phyloP scores from a whole-genome alignment of 805 yeast species.

The Saturnispora silvae region DNA sequence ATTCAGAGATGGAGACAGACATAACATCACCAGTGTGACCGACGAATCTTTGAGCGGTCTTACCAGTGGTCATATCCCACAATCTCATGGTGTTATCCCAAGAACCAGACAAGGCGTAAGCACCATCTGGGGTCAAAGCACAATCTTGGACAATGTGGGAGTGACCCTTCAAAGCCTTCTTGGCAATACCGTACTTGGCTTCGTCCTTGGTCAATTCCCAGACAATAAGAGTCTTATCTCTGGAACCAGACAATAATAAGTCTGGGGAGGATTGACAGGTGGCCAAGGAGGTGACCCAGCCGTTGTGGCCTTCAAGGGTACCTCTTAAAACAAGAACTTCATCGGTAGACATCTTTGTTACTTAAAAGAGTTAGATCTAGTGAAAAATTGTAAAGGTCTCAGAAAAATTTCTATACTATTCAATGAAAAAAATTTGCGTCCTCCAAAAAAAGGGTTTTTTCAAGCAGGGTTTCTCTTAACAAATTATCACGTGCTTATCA shows the following conservation, averaged over 20 bases:
- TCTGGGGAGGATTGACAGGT: conserved; percentile 98
- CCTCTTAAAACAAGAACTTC: conserved; percentile 99
- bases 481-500: no score
- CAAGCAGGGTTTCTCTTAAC: no score
- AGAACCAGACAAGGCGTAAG: conserved; percentile 95
- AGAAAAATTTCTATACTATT: no score
- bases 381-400: no score
- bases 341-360: no score
- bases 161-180: conserved; percentile 96
- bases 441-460: no score
- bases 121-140: conserved; percentile 95
- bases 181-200: conserved; percentile 95
- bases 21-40: conserved; percentile 98
- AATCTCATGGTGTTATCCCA: conserved; percentile 99
- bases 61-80: conserved; percentile 95
- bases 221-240: conserved; percentile 97
- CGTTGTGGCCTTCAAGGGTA: conserved; percentile 91
- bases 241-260: conserved; percentile 93
- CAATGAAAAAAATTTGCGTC: no score
- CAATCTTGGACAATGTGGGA: conserved; percentile 98
- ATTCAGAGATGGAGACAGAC: conserved; percentile 91
- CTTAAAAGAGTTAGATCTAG: no score
- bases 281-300: conserved; percentile 98
- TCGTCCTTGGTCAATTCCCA: conserved; percentile 97
- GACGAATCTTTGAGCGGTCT: conserved; percentile 85